Evolutionary conservation across 2,329 filamentous ascomycete species (phyloP).

Genomic region (Aspergillus arachidicola): DNA sequence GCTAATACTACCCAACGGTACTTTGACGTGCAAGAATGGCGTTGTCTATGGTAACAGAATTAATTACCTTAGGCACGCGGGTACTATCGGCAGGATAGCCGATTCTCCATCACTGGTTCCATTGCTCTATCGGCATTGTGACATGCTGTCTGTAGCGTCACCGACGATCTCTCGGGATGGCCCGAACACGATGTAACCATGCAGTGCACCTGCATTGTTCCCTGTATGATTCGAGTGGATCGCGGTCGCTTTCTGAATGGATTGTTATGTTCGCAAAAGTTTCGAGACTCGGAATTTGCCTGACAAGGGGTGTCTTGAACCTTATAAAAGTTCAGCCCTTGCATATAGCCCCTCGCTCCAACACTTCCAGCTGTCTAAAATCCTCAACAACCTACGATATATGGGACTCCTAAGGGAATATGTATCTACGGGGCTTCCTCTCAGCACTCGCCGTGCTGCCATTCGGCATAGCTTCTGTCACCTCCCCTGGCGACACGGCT

Average conservation of each 20-base stretch:
- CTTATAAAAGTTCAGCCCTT: not conserved
- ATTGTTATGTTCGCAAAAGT: not conserved
- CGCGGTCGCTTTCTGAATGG: too few relatives aligned
- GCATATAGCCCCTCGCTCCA: not conserved
- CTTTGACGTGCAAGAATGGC: not conserved
- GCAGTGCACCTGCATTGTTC: not conserved
- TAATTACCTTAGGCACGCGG: not conserved
- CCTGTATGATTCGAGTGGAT: too few relatives aligned
- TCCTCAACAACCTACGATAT: not conserved
- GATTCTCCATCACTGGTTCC: not conserved
- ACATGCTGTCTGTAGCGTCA: not conserved
- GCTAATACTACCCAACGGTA: not conserved
- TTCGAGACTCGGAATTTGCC: not conserved
- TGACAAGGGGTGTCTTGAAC: not conserved
- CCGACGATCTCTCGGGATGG: conserved; percentile 1
- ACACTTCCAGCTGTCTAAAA: not conserved
- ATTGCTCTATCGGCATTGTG: not conserved
- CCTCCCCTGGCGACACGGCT: conserved; percentile 27
- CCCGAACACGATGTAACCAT: conserved; percentile 7
- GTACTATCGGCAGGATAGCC: not conserved
- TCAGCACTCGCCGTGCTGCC: not conserved
- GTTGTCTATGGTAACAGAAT: not conserved
- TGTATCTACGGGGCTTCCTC: not conserved
- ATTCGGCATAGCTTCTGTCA: conserved; percentile 16
- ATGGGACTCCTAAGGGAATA: not conserved